These are phyloP conservation scores for Raddia distichophylla DNA, from an alignment of 176 grass and related monocot genomes.

Conservation along the genomic window DNA sequence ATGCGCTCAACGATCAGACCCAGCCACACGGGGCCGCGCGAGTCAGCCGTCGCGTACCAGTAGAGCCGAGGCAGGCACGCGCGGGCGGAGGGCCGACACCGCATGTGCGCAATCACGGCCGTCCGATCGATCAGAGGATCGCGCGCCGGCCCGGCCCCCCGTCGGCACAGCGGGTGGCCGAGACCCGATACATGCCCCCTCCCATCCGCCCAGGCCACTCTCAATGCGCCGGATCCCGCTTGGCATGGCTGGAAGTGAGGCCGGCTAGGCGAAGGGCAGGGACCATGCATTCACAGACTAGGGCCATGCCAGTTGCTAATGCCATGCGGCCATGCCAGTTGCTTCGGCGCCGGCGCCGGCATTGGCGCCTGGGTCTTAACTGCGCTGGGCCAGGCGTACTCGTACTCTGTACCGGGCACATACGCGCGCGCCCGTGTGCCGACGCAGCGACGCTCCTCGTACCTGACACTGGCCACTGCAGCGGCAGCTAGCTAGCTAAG, in stretches of 20 bases:
- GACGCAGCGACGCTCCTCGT: background rate
- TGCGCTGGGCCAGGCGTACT: background rate
- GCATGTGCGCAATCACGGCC: slow-evolving; percentile 47
- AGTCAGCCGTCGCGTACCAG: too few species aligned
- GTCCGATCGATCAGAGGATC: slow-evolving; percentile 51
- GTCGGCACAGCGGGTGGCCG: background rate
- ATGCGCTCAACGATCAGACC: background rate
- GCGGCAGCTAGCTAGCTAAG: background rate
- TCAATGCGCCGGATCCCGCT: slow-evolving; percentile 24
- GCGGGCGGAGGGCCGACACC: background rate
- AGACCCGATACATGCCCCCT: slow-evolving; percentile 24
- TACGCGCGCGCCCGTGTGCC: background rate
- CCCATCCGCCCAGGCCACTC: slow-evolving; percentile 16
- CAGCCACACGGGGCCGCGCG: too few species aligned
- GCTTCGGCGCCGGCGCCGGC: background rate
- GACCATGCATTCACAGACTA: background rate
- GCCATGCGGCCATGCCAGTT: background rate
- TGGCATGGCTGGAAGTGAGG: background rate
- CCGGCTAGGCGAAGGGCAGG: background rate
- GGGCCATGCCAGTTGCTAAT: background rate
- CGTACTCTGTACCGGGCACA: background rate
- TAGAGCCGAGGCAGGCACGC: background rate
- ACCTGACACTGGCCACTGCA: background rate
- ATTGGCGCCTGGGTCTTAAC: slow-evolving; percentile 12
- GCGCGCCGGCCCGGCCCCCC: slow-evolving; percentile 13